phyloP scores from a whole-genome alignment of 805 yeast species.

The Starmerella powellii region DNA sequence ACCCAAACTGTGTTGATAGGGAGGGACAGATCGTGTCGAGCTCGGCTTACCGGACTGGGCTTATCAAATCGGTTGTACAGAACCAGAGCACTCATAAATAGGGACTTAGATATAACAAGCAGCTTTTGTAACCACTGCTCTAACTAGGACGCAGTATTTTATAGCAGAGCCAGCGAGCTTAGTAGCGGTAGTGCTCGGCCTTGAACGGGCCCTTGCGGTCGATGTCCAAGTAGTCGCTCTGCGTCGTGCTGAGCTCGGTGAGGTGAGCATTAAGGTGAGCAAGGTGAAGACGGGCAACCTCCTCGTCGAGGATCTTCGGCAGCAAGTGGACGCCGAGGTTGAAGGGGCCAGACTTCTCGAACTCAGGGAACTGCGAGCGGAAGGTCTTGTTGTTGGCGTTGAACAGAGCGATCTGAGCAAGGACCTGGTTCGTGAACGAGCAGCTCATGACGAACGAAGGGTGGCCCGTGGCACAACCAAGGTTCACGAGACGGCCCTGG shows the following conservation, averaged over 20 bases:
- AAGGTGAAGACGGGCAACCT: slow-evolving; percentile 94
- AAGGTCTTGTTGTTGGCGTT: slow-evolving; percentile 71
- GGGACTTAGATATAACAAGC: too few relatives aligned
- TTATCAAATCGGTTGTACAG: too few relatives aligned
- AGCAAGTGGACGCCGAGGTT: slow-evolving; percentile 84
- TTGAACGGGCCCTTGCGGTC: slow-evolving; percentile 94
- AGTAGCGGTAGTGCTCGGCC: slow-evolving; percentile 96
- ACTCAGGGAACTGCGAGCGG: slow-evolving; percentile 74
- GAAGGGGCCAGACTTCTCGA: slow-evolving; percentile 85
- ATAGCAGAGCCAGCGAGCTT: slow-evolving; percentile 32
- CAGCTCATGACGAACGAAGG: slow-evolving; percentile 98
- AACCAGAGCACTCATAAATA: too few relatives aligned
- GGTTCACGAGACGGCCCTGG: slow-evolving; percentile 97
- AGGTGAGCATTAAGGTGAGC: slow-evolving; percentile 86
- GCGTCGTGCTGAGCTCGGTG: slow-evolving; percentile 60
- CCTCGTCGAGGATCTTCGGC: slow-evolving; percentile 97
- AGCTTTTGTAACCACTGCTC: too few relatives aligned
- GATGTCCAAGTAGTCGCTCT: slow-evolving; percentile 88
- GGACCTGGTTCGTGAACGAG: slow-evolving; percentile 98
- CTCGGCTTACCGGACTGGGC: too few relatives aligned
- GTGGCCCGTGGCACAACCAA: slow-evolving; percentile 99
- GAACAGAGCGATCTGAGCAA: slow-evolving; percentile 96
- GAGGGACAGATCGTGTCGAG: too few relatives aligned
- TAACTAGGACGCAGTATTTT: too few relatives aligned
- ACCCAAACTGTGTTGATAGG: too few relatives aligned